Conservation (phyloP, 495 filamentous ascomycete genomes). For the Aspergillus nanangensis region DNA sequence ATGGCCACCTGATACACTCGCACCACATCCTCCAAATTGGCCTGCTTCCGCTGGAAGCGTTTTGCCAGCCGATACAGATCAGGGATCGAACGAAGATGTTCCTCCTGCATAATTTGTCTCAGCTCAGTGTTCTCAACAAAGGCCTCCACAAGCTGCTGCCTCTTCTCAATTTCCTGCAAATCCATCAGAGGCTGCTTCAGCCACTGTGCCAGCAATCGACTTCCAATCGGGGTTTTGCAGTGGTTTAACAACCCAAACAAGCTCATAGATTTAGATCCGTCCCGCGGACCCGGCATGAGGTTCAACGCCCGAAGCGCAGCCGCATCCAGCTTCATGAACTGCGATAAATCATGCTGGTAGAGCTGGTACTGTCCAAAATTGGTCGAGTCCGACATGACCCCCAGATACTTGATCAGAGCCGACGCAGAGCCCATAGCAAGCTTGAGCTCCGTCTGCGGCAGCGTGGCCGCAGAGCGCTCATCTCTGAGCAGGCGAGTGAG, state of each 20-base stretch:
- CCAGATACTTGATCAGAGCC: constrained; percentile 93
- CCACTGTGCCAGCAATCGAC: constrained; percentile 90
- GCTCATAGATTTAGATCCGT: constrained; percentile 97
- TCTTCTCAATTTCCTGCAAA: constrained; percentile 79
- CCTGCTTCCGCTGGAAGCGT: constrained; percentile 85
- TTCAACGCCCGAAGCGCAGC: constrained; percentile 92
- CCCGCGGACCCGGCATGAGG: constrained; percentile 91
- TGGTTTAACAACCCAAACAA: constrained; percentile 92
- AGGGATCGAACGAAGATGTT: constrained; percentile 88
- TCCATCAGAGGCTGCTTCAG: constrained; percentile 97
- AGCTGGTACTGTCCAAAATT: constrained; percentile 97
- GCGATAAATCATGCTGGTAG: constrained; percentile 93
- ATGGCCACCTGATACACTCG: constrained; percentile 92
- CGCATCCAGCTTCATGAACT: constrained; percentile 98
- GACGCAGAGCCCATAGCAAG: constrained; percentile 94
- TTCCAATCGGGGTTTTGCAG: constrained; percentile 94
- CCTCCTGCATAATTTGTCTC: constrained; percentile 95
- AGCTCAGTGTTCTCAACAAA: constrained; percentile 93
- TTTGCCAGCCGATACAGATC: constrained; percentile 93
- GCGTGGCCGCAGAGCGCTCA: constrained; percentile 67
- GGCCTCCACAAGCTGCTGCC: constrained; percentile 92
- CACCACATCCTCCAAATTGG: constrained; percentile 93
- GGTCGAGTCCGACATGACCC: constrained; percentile 79
- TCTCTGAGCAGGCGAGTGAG: constrained; percentile 80
- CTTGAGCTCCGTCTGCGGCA: constrained; percentile 92